Conservation (phyloP, 2,329 filamentous ascomycete genomes). For the Pseudocercospora macadamiae region DNA sequence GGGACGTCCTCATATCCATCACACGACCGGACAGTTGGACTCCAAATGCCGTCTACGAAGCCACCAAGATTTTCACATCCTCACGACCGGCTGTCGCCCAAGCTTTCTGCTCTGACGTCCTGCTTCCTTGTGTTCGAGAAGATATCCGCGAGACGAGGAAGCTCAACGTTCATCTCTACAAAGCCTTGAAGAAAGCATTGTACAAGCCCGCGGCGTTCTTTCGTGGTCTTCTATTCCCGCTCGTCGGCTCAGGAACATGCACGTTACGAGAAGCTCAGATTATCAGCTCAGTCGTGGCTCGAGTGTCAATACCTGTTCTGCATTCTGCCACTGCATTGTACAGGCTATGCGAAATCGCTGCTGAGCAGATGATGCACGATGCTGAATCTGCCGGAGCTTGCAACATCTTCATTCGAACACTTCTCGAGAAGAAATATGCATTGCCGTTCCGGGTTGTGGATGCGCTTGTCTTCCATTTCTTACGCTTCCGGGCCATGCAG, state of each 20-base stretch:
- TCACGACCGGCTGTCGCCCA: slow-evolving; percentile 78
- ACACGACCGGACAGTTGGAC: slow-evolving; percentile 81
- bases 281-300: slow-evolving; percentile 79
- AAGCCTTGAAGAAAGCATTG: slow-evolving; percentile 84
- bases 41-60: slow-evolving; percentile 81
- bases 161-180: slow-evolving; percentile 93
- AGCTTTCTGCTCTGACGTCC: slow-evolving; percentile 81
- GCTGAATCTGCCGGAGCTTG: slow-evolving; percentile 88
- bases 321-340: slow-evolving; percentile 92
- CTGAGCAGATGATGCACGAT: slow-evolving; percentile 80
- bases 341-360: slow-evolving; percentile 89
- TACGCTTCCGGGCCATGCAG: slow-evolving; percentile 78
- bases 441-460: slow-evolving; percentile 94
- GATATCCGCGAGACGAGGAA: slow-evolving; percentile 95
- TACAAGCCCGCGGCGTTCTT: slow-evolving; percentile 97
- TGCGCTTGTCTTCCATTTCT: slow-evolving; percentile 92
- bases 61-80: slow-evolving; percentile 89
- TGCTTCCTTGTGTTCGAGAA: slow-evolving; percentile 88
- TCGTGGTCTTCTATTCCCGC: slow-evolving; percentile 91
- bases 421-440: slow-evolving; percentile 96
- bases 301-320: slow-evolving; percentile 85
- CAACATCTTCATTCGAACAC: slow-evolving; percentile 90
- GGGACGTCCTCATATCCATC: slow-evolving; percentile 83
- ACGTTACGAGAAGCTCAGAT: slow-evolving; percentile 92
- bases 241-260: slow-evolving; percentile 83